phyloP scores from a whole-genome alignment of 208 protist species.

The Zelonia costaricensis region DNA sequence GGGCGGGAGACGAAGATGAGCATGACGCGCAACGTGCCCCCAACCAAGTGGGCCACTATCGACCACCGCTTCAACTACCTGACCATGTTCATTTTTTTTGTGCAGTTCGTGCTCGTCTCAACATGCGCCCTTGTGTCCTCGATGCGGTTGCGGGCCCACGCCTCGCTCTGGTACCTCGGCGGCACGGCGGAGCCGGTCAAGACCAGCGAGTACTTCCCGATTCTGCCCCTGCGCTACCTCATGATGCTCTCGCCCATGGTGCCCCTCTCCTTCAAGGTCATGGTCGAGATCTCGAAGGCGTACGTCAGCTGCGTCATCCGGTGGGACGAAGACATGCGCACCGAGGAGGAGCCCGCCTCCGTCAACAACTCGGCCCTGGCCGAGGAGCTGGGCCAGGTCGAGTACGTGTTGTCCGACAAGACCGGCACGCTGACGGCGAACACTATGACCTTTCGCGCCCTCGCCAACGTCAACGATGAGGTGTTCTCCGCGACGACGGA shows the following conservation, averaged over 20 bases:
- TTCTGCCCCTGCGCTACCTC: constrained; percentile 91
- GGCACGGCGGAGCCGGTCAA: constrained; percentile 10
- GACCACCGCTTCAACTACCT: constrained; percentile 84
- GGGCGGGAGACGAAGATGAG: constrained; percentile 93
- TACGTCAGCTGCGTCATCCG: constrained; percentile 84
- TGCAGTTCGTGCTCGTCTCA: constrained; percentile 84
- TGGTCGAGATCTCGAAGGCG: constrained; percentile 92
- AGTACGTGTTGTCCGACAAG: constrained; percentile 94
- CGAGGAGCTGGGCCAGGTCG: constrained; percentile 93
- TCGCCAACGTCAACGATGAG: constrained; percentile 37
- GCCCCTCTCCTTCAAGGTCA: constrained; percentile 96
- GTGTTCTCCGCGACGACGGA: constrained; percentile 25
- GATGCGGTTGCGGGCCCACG: constrained; percentile 26
- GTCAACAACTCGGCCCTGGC: constrained; percentile 88
- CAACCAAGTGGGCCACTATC: constrained; percentile 90
- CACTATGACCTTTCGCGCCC: constrained; percentile 66
- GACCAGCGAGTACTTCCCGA: constrained; percentile 52
- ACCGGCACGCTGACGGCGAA: constrained; percentile 95
- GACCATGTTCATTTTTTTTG: constrained; percentile 84
- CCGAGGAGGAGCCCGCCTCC: constrained; percentile 36
- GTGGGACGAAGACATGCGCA: constrained; percentile 86
- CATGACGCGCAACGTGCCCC: constrained; percentile 75
- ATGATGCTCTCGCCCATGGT: constrained; percentile 94
- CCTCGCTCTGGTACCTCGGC: constrained; percentile 69
- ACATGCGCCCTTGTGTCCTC: constrained; percentile 69